phyloP scores from a whole-genome alignment of 257 asterid species.

The Capsicum rhomboideum region DNA sequence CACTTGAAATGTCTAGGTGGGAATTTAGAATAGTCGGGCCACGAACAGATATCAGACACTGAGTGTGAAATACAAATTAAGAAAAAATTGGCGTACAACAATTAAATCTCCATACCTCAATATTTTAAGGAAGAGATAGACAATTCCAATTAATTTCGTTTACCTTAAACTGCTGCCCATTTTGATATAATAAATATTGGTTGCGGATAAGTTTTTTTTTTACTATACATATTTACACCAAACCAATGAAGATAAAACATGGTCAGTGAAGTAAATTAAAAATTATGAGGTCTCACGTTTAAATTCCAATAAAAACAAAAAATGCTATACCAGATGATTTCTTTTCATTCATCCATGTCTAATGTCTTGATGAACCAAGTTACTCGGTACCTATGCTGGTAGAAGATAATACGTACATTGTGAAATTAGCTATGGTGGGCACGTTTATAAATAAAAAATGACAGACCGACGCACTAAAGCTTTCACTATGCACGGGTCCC shows the following conservation, averaged over 20 bases:
- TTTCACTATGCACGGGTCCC: no score
- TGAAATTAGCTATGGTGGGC: neutral
- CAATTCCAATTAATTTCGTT: no score
- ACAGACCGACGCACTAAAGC: no score
- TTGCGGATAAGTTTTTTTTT: no score
- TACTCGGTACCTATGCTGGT: neutral
- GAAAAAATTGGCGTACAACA: no score
- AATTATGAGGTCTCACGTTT: neutral
- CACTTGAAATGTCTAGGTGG: accelerated
- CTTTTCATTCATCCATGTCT: neutral
- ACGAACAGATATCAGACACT: no score
- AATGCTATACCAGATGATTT: neutral
- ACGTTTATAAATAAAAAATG: neutral
- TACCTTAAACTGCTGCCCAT: no score
- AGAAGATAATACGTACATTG: neutral
- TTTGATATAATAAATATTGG: no score
- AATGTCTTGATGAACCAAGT: neutral
- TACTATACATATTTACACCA: no score
- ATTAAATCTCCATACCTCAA: no score
- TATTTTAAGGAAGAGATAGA: no score
- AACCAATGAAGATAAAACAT: neutral
- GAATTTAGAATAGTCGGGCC: neutral
- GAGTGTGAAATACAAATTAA: no score
- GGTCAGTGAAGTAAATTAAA: neutral
- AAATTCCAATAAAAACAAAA: neutral